phyloP scores from a whole-genome alignment of 2,329 filamentous ascomycete species.

The Trichophyton mentagrophytes region DNA sequence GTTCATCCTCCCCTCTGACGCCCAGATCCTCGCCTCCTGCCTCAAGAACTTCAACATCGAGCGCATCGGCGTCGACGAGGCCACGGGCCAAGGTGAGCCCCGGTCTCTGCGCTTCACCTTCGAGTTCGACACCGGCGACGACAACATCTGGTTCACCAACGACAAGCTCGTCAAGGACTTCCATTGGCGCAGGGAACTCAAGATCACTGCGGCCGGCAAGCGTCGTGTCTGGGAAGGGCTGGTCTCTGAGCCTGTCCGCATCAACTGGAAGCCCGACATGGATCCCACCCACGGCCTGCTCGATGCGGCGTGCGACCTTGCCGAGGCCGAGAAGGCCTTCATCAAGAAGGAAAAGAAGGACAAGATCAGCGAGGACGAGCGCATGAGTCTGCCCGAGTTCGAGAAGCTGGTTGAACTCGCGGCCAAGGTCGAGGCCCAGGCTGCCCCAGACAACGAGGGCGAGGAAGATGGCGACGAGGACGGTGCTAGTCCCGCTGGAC shows the following conservation, averaged over 20 bases:
- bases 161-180: constrained; percentile 77
- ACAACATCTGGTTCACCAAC: constrained; percentile 75
- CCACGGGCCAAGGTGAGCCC: constrained; percentile 56
- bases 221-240: constrained; percentile 57
- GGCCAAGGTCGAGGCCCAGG: constrained; percentile 25
- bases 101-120: constrained; percentile 66
- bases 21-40: constrained; percentile 50
- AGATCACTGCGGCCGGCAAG: constrained; percentile 32
- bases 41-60: constrained; percentile 59
- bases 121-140: constrained; percentile 48
- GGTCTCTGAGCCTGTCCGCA: constrained; percentile 77
- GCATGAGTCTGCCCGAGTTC: constrained; percentile 40
- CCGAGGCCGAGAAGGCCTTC: constrained; percentile 47
- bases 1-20: constrained; percentile 71
- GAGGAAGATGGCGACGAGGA: constrained; percentile 26
- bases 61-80: constrained; percentile 58
- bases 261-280: constrained; percentile 75
- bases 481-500: constrained; percentile 47
- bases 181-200: constrained; percentile 55
- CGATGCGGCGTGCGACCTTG: constrained; percentile 57
- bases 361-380: constrained; percentile 34
- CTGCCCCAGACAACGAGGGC: constrained; percentile 23
- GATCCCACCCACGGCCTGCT: constrained; percentile 74
- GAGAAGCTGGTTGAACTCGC: constrained; percentile 43
- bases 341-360: constrained; percentile 23